Evolutionary conservation across 2,329 filamentous ascomycete genomes (phyloP), one percentile per base, ranked within the genome.

Genomic region (Boeremia lycopersici): DNA sequence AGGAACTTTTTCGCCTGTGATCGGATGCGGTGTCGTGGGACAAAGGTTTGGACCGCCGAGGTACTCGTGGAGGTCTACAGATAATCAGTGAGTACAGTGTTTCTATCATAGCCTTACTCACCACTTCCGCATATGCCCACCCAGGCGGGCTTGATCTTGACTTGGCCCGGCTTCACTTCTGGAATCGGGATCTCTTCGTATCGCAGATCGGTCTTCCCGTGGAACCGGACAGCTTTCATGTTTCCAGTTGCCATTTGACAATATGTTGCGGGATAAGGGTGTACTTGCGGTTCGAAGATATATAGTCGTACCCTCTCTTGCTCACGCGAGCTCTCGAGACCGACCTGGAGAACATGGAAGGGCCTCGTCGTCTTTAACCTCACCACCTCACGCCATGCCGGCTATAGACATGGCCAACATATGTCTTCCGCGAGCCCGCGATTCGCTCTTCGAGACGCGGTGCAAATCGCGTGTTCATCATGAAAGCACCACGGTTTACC

Each of bases 21-120:
- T 81, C 0, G 81, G 80, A 69, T 84, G 82, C 4, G 81, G 80
- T n/a, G 75, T 78, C 1, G 77, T 78, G 0, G 81, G 82, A 58
- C 79, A 81, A 23, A 81, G 68, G 49, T 74, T 79, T n/a, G 78
- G 74, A 4, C 79, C 79, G 48, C 77, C 77, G 13, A 79, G 68
- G 56, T 79, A 81, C 59, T 81, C 79, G 57, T 81, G 79, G n/a
- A 81, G 67, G 57, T 77, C 74, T 75, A 40, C 28, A 34, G 3
- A 15, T 13, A 7, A 15, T 45, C 25, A 44, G 12, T 9, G 17
- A 8, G 3, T 2, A 4, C 4, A 19, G n/a, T 4, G 5, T 31
- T 26, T n/a, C 6, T 6, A 29, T 1, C 3, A 2, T 23, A 2
- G 6, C 8, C 13, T 13, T 10, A 38, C 42, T 36, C 26, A 50